Evolutionary conservation across 306 rosid species (phyloP).

Genomic region (Vigna hirtella): DNA sequence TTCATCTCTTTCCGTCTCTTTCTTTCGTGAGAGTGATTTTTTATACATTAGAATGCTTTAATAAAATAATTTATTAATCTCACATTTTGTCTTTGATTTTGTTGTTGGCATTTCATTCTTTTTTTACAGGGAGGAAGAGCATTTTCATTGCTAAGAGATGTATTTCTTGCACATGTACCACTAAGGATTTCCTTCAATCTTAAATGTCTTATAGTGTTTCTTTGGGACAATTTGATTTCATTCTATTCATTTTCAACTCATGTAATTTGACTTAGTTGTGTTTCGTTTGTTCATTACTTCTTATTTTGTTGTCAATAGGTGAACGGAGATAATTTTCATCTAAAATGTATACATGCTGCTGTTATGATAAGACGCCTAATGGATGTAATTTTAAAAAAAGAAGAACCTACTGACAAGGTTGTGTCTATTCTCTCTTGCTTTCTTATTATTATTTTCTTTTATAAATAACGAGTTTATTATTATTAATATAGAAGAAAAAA

Average conservation of each 20-base stretch:
- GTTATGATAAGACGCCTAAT: slow-evolving; percentile 89
- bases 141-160: slow-evolving; percentile 62
- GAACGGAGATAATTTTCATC: slow-evolving; percentile 62
- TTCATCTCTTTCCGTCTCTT: neutral
- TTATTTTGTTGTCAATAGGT: slow-evolving; percentile 57
- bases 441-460: neutral
- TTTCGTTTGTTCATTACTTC: slow-evolving; percentile 22
- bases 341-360: slow-evolving; percentile 87
- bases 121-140: slow-evolving; percentile 66
- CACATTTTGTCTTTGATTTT: slow-evolving; percentile 13
- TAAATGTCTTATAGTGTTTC: slow-evolving; percentile 21
- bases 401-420: slow-evolving; percentile 96
- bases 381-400: slow-evolving; percentile 91
- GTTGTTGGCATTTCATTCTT: slow-evolving; percentile 33
- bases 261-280: slow-evolving; percentile 31
- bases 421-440: slow-evolving; percentile 7
- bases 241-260: neutral
- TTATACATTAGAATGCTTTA: slow-evolving; percentile 36
- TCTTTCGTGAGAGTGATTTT: neutral
- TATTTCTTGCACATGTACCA: slow-evolving; percentile 82
- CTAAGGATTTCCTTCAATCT: slow-evolving; percentile 53
- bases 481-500: neutral
- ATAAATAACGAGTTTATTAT: neutral
- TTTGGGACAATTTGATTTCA: slow-evolving; percentile 26
- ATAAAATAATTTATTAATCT: slow-evolving; percentile 3